Conservation (phyloP, 768 basidiomycete species). For the Tulasnella sp. region DNA sequence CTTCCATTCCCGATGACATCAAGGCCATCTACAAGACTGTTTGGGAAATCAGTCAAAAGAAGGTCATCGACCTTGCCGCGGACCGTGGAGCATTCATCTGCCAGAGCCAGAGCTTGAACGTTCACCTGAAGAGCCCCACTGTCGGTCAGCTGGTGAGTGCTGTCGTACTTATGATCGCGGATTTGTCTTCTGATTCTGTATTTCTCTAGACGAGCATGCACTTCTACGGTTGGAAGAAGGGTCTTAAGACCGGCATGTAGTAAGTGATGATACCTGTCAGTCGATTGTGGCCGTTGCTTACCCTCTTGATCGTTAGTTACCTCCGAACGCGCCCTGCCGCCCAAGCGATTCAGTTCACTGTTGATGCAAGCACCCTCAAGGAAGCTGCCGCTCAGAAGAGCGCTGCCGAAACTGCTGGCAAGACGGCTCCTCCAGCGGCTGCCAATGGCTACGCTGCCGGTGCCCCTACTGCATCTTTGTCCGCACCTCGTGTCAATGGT, state of each 20-base stretch:
- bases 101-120: conserved; percentile 92
- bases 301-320: conserved; percentile 53
- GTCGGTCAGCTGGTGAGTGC: conserved; percentile 68
- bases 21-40: conserved; percentile 99
- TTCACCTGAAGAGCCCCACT: conserved; percentile 88
- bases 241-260: conserved; percentile 98
- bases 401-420: conserved; percentile 25
- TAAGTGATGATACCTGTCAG: conserved; percentile 35
- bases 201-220: conserved; percentile 75
- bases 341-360: conserved; percentile 96
- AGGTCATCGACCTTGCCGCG: conserved; percentile 96
- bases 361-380: conserved; percentile 75
- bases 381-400: conserved; percentile 39
- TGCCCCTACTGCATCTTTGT: not conserved
- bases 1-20: conserved; percentile 83
- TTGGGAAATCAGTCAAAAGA: conserved; percentile 99
- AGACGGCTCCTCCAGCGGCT: conserved; percentile 9
- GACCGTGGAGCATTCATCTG: conserved; percentile 98
- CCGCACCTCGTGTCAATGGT: not conserved
- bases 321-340: conserved; percentile 92
- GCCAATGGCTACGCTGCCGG: conserved; percentile 4
- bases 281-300: not conserved
- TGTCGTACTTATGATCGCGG: conserved; percentile 40
- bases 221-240: conserved; percentile 99
- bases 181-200: not conserved